Evolutionary conservation across 2,329 filamentous ascomycete genomes (phyloP), one percentile per base, ranked within the genome.

Genomic region (Chaetomiaceae sp.): DNA sequence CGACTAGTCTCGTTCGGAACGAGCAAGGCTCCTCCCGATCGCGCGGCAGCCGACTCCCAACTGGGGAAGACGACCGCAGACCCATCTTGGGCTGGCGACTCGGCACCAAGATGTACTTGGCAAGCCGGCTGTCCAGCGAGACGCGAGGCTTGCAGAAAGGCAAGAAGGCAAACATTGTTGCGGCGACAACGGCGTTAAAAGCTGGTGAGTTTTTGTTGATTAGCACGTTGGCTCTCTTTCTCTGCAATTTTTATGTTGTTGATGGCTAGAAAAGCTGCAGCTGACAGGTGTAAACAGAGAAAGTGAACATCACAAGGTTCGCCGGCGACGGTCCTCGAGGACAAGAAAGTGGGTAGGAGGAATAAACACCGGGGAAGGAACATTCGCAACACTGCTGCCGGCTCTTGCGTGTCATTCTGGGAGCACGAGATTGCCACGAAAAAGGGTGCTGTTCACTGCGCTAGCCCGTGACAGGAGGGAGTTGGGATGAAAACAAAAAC

Each of bases 1-100:
- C 53, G n/a, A 23, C 27, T 52, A 61, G 39, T 12, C 51, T 54
- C 14, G 59, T 59, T 15, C 59, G 48, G 22, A 57, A 57, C 22
- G 37, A 39, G 34, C 56, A 60, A 22, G 57, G 51, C 12, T 58
- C 42, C 27, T 53, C 53, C 14, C 56, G 51, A 25, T 22, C 49
- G 22, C 45, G 42, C 2, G 50, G 52, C 19, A 43, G 27, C 11
- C 22, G 44, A 23, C 34, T 45, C 36, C 45, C 46, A 15, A 52
- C 29, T 1, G 51, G 37, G 5, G 33, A 40, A 17, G 7, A 14
- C 7, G 45, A 12, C 7, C 34, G 39, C 22, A 27, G 8, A 1
- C 36, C 31, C 17, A 51, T 36, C 6, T 33, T 17, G 14, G 22
- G 8, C 39, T 34, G 44, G 31, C 25, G 23, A n/a, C n/a, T 19